A percentile compares a stretch with the other conserved stretches of the same genome.
Conservation (phyloP, 495 filamentous ascomycete species). For the Alectoria sarmentosa region DNA sequence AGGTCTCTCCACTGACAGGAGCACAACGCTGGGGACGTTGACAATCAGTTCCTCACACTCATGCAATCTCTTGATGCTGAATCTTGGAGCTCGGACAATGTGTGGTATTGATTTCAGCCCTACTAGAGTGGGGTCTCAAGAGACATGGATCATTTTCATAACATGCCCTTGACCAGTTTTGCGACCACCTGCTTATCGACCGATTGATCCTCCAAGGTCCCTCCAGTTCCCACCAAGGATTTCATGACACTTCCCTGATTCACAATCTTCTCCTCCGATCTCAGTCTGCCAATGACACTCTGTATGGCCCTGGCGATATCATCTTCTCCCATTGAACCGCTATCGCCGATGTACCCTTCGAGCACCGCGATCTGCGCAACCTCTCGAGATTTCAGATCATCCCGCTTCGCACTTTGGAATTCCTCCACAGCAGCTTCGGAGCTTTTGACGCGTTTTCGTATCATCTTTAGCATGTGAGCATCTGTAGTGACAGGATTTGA, state of each 20-base stretch:
- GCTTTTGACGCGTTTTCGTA: constrained; percentile 46
- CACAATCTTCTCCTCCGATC: constrained; percentile 37
- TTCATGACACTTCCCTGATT: constrained; percentile 44
- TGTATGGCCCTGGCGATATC: constrained; percentile 44
- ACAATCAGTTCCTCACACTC: not conserved
- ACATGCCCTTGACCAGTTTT: constrained; percentile 30
- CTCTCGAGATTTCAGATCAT: constrained; percentile 53
- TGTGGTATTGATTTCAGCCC: too few species aligned
- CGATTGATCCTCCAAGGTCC: constrained; percentile 46
- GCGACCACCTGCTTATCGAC: constrained; percentile 45
- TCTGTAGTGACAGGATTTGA: constrained; percentile 51
- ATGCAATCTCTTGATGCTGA: not conserved
- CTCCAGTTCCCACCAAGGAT: constrained; percentile 40
- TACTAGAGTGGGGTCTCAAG: too few species aligned
- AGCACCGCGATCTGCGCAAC: constrained; percentile 47
- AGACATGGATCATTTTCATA: too few species aligned
- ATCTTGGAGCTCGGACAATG: not conserved
- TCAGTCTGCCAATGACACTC: constrained; percentile 38
- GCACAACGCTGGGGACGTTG: not conserved
- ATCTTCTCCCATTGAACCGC: constrained; percentile 43
- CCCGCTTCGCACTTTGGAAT: constrained; percentile 44
- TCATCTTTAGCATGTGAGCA: constrained; percentile 49
- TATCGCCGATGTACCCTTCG: constrained; percentile 49
- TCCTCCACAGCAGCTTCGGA: constrained; percentile 45
- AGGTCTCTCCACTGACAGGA: not conserved